Base-by-base conservation (phyloP, 805 yeast genomes). In the Sugiyamaella americana region DNA sequence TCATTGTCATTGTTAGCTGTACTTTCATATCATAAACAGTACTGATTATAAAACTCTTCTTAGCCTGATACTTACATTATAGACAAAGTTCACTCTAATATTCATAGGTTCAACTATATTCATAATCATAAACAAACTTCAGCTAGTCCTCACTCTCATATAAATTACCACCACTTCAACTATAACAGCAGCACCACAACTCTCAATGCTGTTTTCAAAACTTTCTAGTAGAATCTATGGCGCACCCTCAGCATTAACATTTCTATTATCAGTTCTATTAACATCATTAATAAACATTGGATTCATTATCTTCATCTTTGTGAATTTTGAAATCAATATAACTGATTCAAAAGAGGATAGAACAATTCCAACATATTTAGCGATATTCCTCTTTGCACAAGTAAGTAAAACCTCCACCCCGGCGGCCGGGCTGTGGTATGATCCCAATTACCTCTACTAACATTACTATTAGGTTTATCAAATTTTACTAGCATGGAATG, bases 381-480 rank as follows among this genome's bases (percentile, higher is more conserved):
- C 78, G 1, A 60, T 74, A n/a, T 73, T 72, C 54, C 69, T 72
- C 30, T 74, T 74, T 54, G 74, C 76, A 3, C 70, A 59, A 43
- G 52, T 42, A 49, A n/a, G 49, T 22, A 19, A 26, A 8, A 8
- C 8, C 32, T 13, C 32, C 13, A 22, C 26, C 32, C 32, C 32
- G 32, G 11, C 32, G 13, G 13, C 32, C 32, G 11, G 32, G 11
- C 32, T 8, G 32, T 8, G 32, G 32, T 13, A 26, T 8, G 32
- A 26, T 13, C 32, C 32, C 32, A 8, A 26, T 13, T 26, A 26
- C 32, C 8, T 8, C 32, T 26, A 13, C 23, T 44, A 35, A 46
- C 38, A 17, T 5, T 5, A 38, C 20, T 37, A 26, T 36, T 36
- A 48, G 57, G 29, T 72, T 4, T 74, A 65, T 55, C 77, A 72